These are phyloP conservation scores for Dactylellina parvicollis DNA, from an alignment of 2,329 filamentous ascomycete species.

Conservation along the genomic window DNA sequence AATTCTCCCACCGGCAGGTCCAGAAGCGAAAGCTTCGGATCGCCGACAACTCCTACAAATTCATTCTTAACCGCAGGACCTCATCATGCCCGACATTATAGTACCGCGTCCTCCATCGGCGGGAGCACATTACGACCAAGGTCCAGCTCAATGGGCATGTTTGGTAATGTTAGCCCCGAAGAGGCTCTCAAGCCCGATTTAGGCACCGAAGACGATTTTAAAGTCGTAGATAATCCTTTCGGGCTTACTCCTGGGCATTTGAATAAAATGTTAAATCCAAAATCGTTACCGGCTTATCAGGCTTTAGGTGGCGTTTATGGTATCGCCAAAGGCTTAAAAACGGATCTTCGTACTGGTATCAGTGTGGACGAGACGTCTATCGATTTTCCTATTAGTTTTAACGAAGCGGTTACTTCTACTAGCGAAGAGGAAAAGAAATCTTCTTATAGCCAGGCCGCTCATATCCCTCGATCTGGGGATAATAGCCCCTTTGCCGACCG, in stretches of 20 bases:
- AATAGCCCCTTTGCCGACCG: constrained; percentile 64
- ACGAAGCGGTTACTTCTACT: constrained; percentile 63
- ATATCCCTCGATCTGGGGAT: constrained; percentile 27
- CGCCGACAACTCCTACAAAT: constrained; percentile 51
- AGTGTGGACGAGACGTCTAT: constrained; percentile 66
- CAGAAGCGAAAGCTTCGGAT: constrained; percentile 51
- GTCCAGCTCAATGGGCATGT: constrained; percentile 44
- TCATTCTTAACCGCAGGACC: constrained; percentile 40
- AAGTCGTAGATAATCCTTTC: constrained; percentile 65
- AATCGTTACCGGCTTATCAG: constrained; percentile 65
- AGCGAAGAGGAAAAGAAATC: constrained; percentile 58
- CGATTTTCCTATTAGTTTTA: constrained; percentile 64
- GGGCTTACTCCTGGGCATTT: constrained; percentile 68
- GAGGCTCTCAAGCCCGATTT: constrained; percentile 66
- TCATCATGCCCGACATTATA: constrained; percentile 49
- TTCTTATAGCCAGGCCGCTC: constrained; percentile 29
- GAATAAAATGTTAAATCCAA: constrained; percentile 67
- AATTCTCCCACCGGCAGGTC: constrained; percentile 31
- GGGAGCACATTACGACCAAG: constrained; percentile 51
- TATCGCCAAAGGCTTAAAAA: constrained; percentile 66
- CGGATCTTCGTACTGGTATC: constrained; percentile 65
- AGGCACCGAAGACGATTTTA: constrained; percentile 67
- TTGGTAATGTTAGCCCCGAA: constrained; percentile 57
- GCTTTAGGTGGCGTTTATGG: constrained; percentile 68
- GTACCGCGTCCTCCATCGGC: constrained; percentile 46